Percentiles rank a stretch among this genome's conserved stretches.
Evolutionary conservation across 2,329 filamentous ascomycete genomes (phyloP).

Genomic region (Ceratocystiopsis minuta): DNA sequence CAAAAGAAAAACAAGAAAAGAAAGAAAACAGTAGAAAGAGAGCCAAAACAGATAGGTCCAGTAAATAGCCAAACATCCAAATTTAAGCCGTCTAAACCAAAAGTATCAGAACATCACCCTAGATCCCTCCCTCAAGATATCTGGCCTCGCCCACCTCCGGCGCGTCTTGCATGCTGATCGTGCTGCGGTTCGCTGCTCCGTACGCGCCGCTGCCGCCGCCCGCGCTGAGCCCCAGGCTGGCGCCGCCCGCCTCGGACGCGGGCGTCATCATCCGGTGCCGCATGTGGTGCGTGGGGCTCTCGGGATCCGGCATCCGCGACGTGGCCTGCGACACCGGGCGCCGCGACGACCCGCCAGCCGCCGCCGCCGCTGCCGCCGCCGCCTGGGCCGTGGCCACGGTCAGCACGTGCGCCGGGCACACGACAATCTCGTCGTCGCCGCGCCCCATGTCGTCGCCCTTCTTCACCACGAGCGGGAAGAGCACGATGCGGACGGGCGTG

Average conservation of each 20-base stretch:
- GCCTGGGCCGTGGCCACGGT: conserved; percentile 41
- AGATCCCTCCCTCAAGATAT: conserved; percentile 18
- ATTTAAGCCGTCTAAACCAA: no score
- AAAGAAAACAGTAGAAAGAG: neutral
- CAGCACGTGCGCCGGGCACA: conserved; percentile 86
- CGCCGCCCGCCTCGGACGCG: conserved; percentile 34
- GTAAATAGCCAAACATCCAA: neutral
- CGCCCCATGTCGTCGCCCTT: conserved; percentile 77
- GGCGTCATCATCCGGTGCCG: conserved; percentile 23
- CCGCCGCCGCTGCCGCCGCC: no score
- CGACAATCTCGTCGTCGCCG: conserved; percentile 86
- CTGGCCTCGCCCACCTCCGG: conserved; percentile 10
- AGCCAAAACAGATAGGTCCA: neutral
- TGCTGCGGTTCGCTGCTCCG: conserved; percentile 17
- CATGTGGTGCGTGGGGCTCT: neutral
- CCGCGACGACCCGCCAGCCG: conserved; percentile 10
- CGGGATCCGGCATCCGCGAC: conserved; percentile 11
- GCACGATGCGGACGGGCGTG: conserved; percentile 72
- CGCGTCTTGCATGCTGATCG: conserved; percentile 17
- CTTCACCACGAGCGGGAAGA: conserved; percentile 93
- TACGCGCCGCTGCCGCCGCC: conserved; percentile 19
- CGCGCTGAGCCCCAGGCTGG: conserved; percentile 15
- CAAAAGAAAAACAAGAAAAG: neutral
- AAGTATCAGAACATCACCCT: neutral
- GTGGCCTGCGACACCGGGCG: conserved; percentile 8